Base-by-base conservation (phyloP, 2,329 filamentous ascomycete species). In the Pseudohalonectria lignicola region DNA sequence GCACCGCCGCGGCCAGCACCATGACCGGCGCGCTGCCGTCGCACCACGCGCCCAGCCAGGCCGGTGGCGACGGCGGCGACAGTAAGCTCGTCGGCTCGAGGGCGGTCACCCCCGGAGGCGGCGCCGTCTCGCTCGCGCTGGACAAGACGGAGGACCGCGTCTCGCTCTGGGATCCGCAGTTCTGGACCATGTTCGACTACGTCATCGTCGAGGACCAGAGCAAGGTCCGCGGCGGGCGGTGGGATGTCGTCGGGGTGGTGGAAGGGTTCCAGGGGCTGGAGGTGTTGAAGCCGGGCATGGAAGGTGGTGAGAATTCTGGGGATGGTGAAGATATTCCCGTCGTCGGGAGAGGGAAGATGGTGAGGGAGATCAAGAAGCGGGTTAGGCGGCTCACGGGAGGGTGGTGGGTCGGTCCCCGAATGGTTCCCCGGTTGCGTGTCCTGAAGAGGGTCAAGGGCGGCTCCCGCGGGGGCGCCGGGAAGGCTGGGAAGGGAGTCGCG, bases 131-230 rank as follows among this genome's bases (percentile, higher is more conserved):
- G 41, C 42, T 63, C 18, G 41, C 48, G 2, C 73, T 79, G 43
- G 77, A 82, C 57, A 82, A 80, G 57, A 80, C 76, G 0, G 79
- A 83, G 52, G 61, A 73, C 41, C 48, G 54, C 11, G 46, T 45
- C 0, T 49, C 52, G 9, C 58, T 81, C 10, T 51, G 54, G 0
- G 59, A 58, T 41, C 64, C 69, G 0, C 52, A 48, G 13, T 83
- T 82, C 53, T 83, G 79, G 79, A 54, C 61, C n/a, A 56, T 58
- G 31, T 78, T 82, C 44, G 76, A 81, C 53, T 83, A 79, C 49
- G 63, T 69, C 4, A 62, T 82, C 4, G 62, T 69, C 36, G 76
- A 79, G 49, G 64, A 74, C 34, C 63, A 67, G 1, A 50, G 46
- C 11, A 60, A 59, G 35, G 60, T 66, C 1, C 59, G 67, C 37